Conservation (phyloP, 202 grass and related monocot species). For the Bolboschoenoplectus hybrid region DNA sequence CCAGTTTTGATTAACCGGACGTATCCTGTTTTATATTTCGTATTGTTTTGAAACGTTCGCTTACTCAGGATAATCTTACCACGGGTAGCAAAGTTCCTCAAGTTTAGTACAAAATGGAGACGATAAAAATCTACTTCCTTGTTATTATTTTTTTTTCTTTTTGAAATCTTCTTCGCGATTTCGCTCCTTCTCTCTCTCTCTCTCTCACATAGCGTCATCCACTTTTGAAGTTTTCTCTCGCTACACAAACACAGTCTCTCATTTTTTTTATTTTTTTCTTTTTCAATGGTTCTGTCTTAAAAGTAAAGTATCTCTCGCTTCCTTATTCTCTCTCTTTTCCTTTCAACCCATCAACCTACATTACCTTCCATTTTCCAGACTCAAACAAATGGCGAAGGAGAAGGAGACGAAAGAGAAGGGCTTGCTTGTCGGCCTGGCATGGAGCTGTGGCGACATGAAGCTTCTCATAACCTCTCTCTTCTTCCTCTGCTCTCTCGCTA, state of each 20-base stretch:
- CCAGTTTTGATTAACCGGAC: neutral
- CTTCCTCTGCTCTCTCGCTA: conserved; percentile 40
- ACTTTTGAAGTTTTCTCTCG: neutral
- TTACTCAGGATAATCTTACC: too few relatives aligned
- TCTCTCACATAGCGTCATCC: neutral
- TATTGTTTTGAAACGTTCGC: too few relatives aligned
- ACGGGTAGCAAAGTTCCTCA: neutral
- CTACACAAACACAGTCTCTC: neutral
- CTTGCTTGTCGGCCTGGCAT: conserved; percentile 5
- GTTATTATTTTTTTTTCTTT: neutral
- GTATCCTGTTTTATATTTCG: neutral
- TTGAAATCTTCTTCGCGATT: neutral
- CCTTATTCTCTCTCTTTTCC: neutral
- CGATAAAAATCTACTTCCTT: neutral
- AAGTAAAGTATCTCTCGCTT: conserved; percentile 4
- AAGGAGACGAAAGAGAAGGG: conserved; percentile 30
- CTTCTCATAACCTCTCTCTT: conserved; percentile 48
- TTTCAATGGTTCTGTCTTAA: neutral
- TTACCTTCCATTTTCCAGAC: neutral
- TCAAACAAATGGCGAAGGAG: conserved; percentile 28
- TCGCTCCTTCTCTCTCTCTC: neutral
- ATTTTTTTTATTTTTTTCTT: neutral
- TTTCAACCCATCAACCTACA: neutral
- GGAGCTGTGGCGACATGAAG: conserved; percentile 41
- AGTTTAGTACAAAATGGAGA: neutral